phyloP scores from a whole-genome alignment of 2,329 filamentous ascomycete genomes.

The Fusarium fujikuroi region DNA sequence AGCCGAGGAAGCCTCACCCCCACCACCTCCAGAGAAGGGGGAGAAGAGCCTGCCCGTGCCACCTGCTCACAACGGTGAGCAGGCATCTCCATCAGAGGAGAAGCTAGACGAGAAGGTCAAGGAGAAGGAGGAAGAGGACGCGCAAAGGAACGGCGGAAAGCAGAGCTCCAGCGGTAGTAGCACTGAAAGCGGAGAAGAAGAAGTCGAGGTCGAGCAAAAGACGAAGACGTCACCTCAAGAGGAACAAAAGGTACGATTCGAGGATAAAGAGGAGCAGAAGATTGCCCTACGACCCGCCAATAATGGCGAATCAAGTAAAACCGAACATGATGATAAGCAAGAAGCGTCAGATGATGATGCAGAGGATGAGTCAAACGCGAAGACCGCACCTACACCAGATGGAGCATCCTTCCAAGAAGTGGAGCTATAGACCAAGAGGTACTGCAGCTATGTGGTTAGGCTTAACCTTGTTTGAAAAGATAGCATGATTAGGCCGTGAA shows the following conservation, averaged over 20 bases:
- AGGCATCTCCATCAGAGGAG: conserved; percentile 42
- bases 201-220: conserved; percentile 51
- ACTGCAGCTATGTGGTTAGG: neutral
- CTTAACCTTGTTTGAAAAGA: conserved; percentile 4
- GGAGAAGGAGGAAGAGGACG: conserved; percentile 40
- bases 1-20: conserved; percentile 48
- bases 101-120: conserved; percentile 43
- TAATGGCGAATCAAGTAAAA: conserved; percentile 47
- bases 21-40: conserved; percentile 48
- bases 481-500: conserved; percentile 12
- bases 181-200: conserved; percentile 40
- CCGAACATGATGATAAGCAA: conserved; percentile 45
- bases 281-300: conserved; percentile 59
- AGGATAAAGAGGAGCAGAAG: conserved; percentile 66
- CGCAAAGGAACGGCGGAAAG: conserved; percentile 32
- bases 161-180: conserved; percentile 33
- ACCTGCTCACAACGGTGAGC: conserved; percentile 36
- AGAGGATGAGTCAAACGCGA: conserved; percentile 51
- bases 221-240: conserved; percentile 50
- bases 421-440: conserved; percentile 57
- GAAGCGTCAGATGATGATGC: conserved; percentile 49
- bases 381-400: conserved; percentile 61
- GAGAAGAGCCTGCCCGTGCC: conserved; percentile 47
- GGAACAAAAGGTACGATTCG: conserved; percentile 67
- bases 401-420: conserved; percentile 73